Conservation (phyloP, 306 rosid genomes). For the Morella rubra region DNA sequence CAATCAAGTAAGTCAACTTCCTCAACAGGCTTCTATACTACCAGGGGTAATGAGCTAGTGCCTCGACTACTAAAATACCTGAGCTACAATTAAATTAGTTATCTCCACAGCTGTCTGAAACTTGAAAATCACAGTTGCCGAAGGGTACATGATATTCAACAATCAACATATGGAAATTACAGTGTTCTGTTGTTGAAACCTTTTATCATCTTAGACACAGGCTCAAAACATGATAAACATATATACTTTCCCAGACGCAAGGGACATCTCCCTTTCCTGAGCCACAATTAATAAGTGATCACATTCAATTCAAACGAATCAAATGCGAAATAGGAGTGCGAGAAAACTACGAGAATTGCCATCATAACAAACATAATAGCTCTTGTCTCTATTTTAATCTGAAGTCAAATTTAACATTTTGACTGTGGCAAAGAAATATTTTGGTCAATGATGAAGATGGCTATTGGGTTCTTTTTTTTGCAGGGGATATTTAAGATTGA, state of each 20-base stretch:
- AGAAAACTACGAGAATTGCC: not conserved
- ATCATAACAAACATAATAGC: not conserved
- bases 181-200: not conserved
- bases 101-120: not conserved
- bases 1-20: not conserved
- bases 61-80: not conserved
- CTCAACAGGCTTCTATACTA: not conserved
- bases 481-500: no score
- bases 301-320: not conserved
- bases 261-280: not conserved
- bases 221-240: no score
- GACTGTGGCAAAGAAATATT: no score
- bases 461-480: no score
- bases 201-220: not conserved
- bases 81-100: no score
- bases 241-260: no score
- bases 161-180: not conserved
- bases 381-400: no score
- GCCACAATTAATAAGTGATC: not conserved
- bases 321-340: not conserved
- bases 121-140: not conserved
- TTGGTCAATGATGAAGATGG: no score
- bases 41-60: not conserved
- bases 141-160: not conserved
- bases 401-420: no score